Conservation (phyloP, 1,139 yeast genomes). For the Geotrichum histeridarum region DNA sequence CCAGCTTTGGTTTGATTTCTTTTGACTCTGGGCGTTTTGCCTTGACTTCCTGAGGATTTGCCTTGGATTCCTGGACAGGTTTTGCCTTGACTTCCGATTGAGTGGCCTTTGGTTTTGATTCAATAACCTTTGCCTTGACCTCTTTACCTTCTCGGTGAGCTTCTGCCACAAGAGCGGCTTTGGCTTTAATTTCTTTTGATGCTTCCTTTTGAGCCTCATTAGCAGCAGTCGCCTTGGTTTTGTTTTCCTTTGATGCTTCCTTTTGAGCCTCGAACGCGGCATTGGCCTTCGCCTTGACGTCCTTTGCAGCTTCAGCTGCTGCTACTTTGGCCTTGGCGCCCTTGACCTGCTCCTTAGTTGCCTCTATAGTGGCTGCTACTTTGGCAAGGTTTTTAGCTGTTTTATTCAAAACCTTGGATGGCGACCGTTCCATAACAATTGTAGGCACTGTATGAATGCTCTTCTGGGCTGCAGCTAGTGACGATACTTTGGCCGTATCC, state of each 20-base stretch:
- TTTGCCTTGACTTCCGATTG: background rate
- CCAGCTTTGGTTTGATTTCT: background rate
- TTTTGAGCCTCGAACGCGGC: background rate
- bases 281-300: background rate
- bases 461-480: constrained; percentile 11
- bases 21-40: background rate
- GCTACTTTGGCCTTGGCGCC: constrained; percentile 9
- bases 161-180: background rate
- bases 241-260: background rate
- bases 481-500: constrained; percentile 2
- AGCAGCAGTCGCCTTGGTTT: background rate
- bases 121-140: background rate
- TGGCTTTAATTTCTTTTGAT: background rate
- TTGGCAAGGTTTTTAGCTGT: background rate
- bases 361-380: constrained; percentile 3
- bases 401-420: background rate
- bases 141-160: background rate
- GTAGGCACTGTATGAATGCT: constrained; percentile 8
- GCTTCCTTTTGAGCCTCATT: background rate
- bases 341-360: background rate
- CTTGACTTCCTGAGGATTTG: background rate
- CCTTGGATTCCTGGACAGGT: background rate
- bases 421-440: background rate
- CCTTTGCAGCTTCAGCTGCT: constrained; percentile 9
- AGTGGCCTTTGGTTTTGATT: background rate